Percentiles rank a stretch among this genome's conserved stretches.
Evolutionary conservation across 495 filamentous ascomycete genomes (phyloP).

Genomic region (Pyrenopolyporus hunteri): DNA sequence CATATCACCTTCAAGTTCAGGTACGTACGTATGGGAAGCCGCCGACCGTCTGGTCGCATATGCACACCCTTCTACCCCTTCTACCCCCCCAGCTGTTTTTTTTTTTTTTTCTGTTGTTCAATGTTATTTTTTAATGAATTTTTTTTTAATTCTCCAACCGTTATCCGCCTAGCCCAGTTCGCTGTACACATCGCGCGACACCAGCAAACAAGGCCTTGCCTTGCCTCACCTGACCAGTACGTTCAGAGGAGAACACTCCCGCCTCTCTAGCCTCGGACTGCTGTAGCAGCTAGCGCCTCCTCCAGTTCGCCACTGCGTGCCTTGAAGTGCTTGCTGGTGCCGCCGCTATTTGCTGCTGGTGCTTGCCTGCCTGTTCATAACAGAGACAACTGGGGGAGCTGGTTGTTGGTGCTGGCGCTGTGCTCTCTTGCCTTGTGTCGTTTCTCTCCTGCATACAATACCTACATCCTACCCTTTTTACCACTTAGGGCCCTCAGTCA

Average conservation of each 20-base stretch:
- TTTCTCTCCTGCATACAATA: slow-evolving; percentile 37
- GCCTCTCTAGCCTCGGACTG: not conserved
- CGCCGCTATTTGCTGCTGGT: slow-evolving; percentile 3
- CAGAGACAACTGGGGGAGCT: not conserved
- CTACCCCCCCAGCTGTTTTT: slow-evolving; percentile 13
- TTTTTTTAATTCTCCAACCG: slow-evolving; percentile 21
- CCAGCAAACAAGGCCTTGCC: slow-evolving; percentile 23
- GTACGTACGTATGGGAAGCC: slow-evolving; percentile 41
- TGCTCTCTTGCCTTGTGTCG: slow-evolving; percentile 26
- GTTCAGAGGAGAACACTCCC: not conserved
- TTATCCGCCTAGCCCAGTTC: slow-evolving; percentile 5
- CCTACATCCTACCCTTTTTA: slow-evolving; percentile 20
- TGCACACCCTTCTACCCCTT: slow-evolving; percentile 20
- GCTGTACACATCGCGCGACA: slow-evolving; percentile 30
- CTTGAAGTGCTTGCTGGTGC: not conserved
- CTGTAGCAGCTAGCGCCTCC: not conserved
- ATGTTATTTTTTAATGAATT: slow-evolving; percentile 24
- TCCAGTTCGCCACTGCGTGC: slow-evolving; percentile 1
- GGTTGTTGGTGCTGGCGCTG: slow-evolving; percentile 1
- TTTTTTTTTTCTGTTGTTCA: slow-evolving; percentile 9
- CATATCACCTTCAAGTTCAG: slow-evolving; percentile 31
- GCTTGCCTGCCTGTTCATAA: slow-evolving; percentile 7
- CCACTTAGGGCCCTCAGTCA: slow-evolving; percentile 32
- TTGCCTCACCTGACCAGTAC: slow-evolving; percentile 11
- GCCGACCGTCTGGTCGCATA: slow-evolving; percentile 38